phyloP scores from a whole-genome alignment of 495 filamentous ascomycete genomes.

The Penicillium nucicola region DNA sequence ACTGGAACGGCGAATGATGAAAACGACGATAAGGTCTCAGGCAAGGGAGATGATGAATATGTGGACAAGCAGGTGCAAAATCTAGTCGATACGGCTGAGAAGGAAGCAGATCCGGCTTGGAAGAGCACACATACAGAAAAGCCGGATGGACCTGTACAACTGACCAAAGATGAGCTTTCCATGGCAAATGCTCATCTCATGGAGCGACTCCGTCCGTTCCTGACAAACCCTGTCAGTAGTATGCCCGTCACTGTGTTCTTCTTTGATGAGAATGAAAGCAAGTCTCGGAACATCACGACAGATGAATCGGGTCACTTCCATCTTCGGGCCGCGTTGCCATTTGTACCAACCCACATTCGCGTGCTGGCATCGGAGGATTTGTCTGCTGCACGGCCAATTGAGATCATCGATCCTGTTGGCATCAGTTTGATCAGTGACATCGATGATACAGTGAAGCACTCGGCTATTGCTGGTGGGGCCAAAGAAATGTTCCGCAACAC shows the following conservation, averaged over 20 bases:
- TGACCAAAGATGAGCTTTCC: conserved; percentile 68
- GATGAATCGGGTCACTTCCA: conserved; percentile 85
- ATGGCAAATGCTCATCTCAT: conserved; percentile 83
- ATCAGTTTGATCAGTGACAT: conserved; percentile 96
- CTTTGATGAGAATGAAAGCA: conserved; percentile 75
- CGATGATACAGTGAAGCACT: conserved; percentile 97
- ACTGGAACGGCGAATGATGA: conserved; percentile 30
- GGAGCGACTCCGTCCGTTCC: conserved; percentile 81
- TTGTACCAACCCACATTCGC: conserved; percentile 84
- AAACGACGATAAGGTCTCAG: conserved; percentile 17
- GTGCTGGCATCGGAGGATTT: conserved; percentile 84
- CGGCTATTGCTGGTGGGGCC: conserved; percentile 79
- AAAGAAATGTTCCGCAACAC: conserved; percentile 95
- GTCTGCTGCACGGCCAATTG: conserved; percentile 70
- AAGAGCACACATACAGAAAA: conserved; percentile 34
- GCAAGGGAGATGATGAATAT: conserved; percentile 51
- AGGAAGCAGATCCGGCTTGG: conserved; percentile 66
- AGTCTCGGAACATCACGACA: conserved; percentile 74
- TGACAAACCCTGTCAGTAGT: conserved; percentile 72
- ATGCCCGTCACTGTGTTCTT: conserved; percentile 86
- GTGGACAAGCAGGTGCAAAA: conserved; percentile 69
- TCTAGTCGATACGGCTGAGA: conserved; percentile 67
- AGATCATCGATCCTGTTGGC: conserved; percentile 73
- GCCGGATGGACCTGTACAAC: conserved; percentile 39
- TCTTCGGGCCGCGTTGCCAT: conserved; percentile 73